Evolutionary conservation across 2,329 filamentous ascomycete species (phyloP), one percentile per base, ranked within the genome.

Genomic region (Epichloe amarillans): DNA sequence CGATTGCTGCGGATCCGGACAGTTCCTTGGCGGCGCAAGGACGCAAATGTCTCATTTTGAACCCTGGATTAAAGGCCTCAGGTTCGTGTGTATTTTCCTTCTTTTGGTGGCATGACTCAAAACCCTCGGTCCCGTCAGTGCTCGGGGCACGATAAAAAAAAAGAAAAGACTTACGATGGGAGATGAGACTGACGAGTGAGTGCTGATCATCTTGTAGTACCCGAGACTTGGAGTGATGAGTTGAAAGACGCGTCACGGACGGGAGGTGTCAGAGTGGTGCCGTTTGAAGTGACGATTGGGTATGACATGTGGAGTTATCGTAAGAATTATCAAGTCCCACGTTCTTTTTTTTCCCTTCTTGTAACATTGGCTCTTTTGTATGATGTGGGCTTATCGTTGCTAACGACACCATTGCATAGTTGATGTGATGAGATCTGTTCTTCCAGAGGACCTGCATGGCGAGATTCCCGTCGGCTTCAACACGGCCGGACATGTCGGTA

Each of bases 271-370:
- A 76, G 76, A 17, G 66, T 97, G 36, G 71, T 89, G 1, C 84
- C 88, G 1, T 96, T 84, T 66, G 75, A 86, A 54, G 68, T 97
- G 52, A 70, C 78, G 37, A 74, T 97, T 52, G 80, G 84, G 58
- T 98, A 98, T 68, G 77, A 85, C 59, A 83, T 90, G 67, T 97
- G 89, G 88, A 84, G 74, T 47, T 91, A 94, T 64, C 73, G 85
- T 86, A 75, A 58, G 76, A 64, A 26, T n/a, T 40, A 55, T 30
- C 52, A 15, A n/a, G 14, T 37, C 37, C 35, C 12, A 17, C 45
- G 17, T 15, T 46, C 15, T 14, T 14, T 37, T 14, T 37, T 12
- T 5, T 17, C 7, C 14, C 17, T 4, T 15, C 3, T 35, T 26
- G 11, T 41, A 12, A 6, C 2, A 3, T n/a, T 23, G 41, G 14